A percentile compares a stretch with the other conserved stretches of the same genome.
Evolutionary conservation across 495 filamentous ascomycete species (phyloP).

Genomic region (Trichoderma parareesei): DNA sequence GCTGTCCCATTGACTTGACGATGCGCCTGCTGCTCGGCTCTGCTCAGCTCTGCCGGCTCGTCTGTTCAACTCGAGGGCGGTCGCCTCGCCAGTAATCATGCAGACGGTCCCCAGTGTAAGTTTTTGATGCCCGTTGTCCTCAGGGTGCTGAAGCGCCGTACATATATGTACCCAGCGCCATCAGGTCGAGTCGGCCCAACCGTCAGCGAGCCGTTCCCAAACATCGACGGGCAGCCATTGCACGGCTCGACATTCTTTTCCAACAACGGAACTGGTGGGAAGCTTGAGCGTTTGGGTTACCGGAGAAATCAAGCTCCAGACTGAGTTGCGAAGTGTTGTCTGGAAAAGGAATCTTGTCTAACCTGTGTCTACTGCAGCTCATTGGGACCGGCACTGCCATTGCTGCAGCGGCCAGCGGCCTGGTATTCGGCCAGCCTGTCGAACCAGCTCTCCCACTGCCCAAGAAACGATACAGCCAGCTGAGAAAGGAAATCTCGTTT

Average conservation of each 20-base stretch:
- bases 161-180: too few species aligned
- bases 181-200: background rate
- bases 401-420: slow-evolving; percentile 48
- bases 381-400: slow-evolving; percentile 52
- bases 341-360: background rate
- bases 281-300: background rate
- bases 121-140: slow-evolving; percentile 18
- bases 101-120: slow-evolving; percentile 59
- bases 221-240: slow-evolving; percentile 5
- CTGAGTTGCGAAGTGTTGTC: too few species aligned
- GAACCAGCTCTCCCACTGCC: slow-evolving; percentile 23
- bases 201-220: background rate
- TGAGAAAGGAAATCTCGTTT: slow-evolving; percentile 3
- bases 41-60: slow-evolving; percentile 6
- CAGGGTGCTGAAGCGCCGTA: background rate
- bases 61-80: slow-evolving; percentile 6
- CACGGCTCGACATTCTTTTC: background rate
- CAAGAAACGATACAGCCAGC: slow-evolving; percentile 17
- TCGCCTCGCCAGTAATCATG: slow-evolving; percentile 35
- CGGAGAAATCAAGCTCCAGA: too few species aligned
- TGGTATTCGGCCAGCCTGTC: slow-evolving; percentile 44
- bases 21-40: slow-evolving; percentile 5
- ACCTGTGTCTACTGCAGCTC: slow-evolving; percentile 30
- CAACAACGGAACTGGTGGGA: background rate
- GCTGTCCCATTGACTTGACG: slow-evolving; percentile 15